Evolutionary conservation across 129 eudicot genomes (phyloP).

Genomic region (Pittosporum tobira): DNA sequence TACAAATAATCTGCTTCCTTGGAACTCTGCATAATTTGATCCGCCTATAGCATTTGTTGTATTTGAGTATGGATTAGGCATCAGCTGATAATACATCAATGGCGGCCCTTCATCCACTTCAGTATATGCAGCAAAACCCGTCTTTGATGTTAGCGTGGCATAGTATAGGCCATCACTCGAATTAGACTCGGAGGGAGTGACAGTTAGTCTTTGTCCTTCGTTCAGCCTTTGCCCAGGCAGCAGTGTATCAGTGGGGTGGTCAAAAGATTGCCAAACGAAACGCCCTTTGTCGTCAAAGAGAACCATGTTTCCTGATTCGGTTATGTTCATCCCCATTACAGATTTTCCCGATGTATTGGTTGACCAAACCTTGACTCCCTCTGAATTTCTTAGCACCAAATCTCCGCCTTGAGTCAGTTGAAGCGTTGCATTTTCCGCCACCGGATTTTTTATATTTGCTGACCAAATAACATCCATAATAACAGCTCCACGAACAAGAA

Average conservation of each 20-base stretch:
- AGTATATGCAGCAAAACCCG: conserved; percentile 5
- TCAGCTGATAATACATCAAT: conserved; percentile 2
- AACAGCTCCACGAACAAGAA: conserved; percentile 2
- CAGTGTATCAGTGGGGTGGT: conserved; percentile 34
- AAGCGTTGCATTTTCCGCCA: background rate
- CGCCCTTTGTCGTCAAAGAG: conserved; percentile 12
- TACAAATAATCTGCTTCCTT: conserved; percentile 13
- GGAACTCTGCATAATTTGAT: conserved; percentile 14
- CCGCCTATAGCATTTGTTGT: background rate
- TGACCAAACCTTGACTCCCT: conserved; percentile 25
- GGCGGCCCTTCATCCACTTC: background rate
- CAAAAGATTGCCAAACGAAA: conserved; percentile 34
- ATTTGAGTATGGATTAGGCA: background rate
- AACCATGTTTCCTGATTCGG: conserved; percentile 22
- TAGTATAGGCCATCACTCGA: conserved; percentile 14
- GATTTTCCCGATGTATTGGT: conserved; percentile 21
- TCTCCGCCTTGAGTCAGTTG: conserved; percentile 15
- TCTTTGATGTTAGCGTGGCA: background rate
- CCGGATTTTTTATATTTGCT: conserved; percentile 22
- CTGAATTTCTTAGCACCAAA: conserved; percentile 11
- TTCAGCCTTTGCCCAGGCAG: conserved; percentile 24
- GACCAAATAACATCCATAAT: conserved; percentile 27
- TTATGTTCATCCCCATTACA: conserved; percentile 21
- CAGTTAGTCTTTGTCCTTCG: conserved; percentile 11
- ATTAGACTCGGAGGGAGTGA: conserved; percentile 18